Evolutionary conservation across 2,329 filamentous ascomycete genomes (phyloP).

Genomic region (Phaeosphaeriaceae sp.): DNA sequence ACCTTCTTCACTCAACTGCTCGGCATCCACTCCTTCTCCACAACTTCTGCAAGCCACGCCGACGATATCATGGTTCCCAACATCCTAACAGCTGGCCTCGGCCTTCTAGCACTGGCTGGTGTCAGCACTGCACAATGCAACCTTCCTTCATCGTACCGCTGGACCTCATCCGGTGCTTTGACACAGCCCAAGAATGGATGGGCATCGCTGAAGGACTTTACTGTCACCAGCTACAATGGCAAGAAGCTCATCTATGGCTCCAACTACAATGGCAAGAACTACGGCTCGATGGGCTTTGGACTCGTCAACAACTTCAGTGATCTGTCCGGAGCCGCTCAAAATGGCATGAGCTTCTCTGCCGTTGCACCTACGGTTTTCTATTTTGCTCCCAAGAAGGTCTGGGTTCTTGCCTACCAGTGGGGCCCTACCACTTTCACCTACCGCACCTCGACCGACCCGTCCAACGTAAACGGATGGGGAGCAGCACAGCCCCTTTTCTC

Average conservation of each 20-base stretch:
- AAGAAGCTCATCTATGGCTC: constrained; percentile 68
- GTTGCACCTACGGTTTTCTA: constrained; percentile 70
- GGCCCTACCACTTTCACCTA: constrained; percentile 67
- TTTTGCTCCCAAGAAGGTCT: constrained; percentile 66
- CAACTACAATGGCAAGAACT: constrained; percentile 54
- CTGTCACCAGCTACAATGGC: constrained; percentile 61
- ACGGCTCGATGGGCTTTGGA: constrained; percentile 66
- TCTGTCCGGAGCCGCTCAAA: constrained; percentile 62
- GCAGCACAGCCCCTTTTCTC: constrained; percentile 62
- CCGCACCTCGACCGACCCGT: constrained; percentile 64
- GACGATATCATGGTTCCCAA: constrained; percentile 1
- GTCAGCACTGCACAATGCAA: constrained; percentile 48
- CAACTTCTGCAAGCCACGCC: not conserved
- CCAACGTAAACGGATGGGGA: constrained; percentile 65
- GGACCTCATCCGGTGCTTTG: constrained; percentile 61
- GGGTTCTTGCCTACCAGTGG: constrained; percentile 72
- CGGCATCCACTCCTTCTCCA: not conserved
- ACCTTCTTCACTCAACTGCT: not conserved
- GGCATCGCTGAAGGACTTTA: constrained; percentile 70
- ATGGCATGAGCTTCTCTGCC: constrained; percentile 52
- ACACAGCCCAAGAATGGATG: constrained; percentile 62
- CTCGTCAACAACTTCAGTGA: constrained; percentile 61
- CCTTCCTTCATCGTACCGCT: constrained; percentile 63
- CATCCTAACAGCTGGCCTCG: constrained; percentile 6
- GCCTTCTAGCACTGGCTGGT: constrained; percentile 16